A percentile compares a stretch with the other conserved stretches of the same genome.
Conservation (phyloP, 2,329 filamentous ascomycete species). For the Uncinocarpus reesii region DNA sequence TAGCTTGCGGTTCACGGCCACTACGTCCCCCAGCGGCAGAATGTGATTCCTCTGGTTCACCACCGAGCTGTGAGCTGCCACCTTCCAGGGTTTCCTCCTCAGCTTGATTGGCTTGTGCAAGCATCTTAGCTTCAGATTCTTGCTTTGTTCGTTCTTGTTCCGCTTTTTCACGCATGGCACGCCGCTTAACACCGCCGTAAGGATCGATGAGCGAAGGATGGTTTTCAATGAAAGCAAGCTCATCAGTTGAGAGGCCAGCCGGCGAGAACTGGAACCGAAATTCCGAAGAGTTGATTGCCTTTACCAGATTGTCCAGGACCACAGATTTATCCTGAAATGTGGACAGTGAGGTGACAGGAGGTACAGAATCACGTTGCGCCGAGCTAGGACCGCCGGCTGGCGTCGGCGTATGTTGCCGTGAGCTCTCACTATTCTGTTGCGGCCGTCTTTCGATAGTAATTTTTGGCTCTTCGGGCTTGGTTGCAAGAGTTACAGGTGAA, state of each 20-base stretch:
- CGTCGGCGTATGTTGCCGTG: constrained; percentile 21
- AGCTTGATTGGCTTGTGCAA: constrained; percentile 42
- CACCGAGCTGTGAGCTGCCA: constrained; percentile 78
- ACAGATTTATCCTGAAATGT: constrained; percentile 21
- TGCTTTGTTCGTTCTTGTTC: constrained; percentile 49
- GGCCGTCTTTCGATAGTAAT: constrained; percentile 24
- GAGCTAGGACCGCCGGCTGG: constrained; percentile 16
- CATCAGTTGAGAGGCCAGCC: constrained; percentile 37
- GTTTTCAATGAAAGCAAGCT: constrained; percentile 43
- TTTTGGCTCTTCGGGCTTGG: constrained; percentile 29
- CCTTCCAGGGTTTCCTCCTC: constrained; percentile 70
- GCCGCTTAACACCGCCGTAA: constrained; percentile 70
- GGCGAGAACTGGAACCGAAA: constrained; percentile 48
- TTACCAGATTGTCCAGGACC: constrained; percentile 35
- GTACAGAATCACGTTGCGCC: background rate
- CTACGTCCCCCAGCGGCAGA: constrained; percentile 36
- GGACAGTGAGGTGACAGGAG: constrained; percentile 14
- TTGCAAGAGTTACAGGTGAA: constrained; percentile 36
- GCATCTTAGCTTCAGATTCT: constrained; percentile 46
- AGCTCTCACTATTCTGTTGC: constrained; percentile 20
- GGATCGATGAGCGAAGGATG: constrained; percentile 75
- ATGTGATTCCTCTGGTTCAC: constrained; percentile 78
- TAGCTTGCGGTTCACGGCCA: constrained; percentile 51
- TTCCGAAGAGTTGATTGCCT: constrained; percentile 39
- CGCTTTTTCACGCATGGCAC: constrained; percentile 61